Evolutionary conservation across 2,329 filamentous ascomycete genomes (phyloP).

Genomic region (Beauveria sp.): DNA sequence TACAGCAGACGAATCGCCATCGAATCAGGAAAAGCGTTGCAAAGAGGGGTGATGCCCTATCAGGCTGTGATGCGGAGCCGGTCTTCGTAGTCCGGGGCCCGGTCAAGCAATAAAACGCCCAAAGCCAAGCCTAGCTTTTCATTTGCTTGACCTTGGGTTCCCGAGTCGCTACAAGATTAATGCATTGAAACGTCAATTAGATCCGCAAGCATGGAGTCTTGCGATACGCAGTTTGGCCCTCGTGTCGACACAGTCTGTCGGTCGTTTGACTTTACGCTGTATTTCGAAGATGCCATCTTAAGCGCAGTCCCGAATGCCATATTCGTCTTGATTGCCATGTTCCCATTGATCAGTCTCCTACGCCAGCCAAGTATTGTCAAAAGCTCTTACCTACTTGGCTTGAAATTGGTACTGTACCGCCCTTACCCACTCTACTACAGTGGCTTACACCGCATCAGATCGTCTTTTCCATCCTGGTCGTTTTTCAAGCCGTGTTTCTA

Average conservation of each 20-base stretch:
- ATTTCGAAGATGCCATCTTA: slow-evolving; percentile 6
- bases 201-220: not conserved
- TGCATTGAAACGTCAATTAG: no score
- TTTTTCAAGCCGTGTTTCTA: not conserved
- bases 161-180: not conserved
- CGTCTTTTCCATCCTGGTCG: not conserved
- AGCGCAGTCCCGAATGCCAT: not conserved
- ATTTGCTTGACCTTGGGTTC: not conserved
- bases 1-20: not conserved
- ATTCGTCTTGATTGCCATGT: not conserved
- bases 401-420: not conserved
- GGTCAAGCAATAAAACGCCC: not conserved
- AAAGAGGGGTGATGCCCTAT: not conserved
- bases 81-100: not conserved
- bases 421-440: not conserved
- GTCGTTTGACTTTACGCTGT: slow-evolving; percentile 5
- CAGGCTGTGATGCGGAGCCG: not conserved
- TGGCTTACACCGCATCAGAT: not conserved
- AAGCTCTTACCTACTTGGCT: not conserved
- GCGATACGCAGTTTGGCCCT: slow-evolving; percentile 5
- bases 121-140: not conserved
- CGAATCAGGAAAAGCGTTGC: not conserved
- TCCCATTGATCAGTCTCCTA: not conserved
- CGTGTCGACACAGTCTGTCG: slow-evolving; percentile 2
- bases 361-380: not conserved